These are phyloP conservation scores for Hypoxylon intermedium DNA, from an alignment of 495 filamentous ascomycete genomes.

Conservation along the genomic window DNA sequence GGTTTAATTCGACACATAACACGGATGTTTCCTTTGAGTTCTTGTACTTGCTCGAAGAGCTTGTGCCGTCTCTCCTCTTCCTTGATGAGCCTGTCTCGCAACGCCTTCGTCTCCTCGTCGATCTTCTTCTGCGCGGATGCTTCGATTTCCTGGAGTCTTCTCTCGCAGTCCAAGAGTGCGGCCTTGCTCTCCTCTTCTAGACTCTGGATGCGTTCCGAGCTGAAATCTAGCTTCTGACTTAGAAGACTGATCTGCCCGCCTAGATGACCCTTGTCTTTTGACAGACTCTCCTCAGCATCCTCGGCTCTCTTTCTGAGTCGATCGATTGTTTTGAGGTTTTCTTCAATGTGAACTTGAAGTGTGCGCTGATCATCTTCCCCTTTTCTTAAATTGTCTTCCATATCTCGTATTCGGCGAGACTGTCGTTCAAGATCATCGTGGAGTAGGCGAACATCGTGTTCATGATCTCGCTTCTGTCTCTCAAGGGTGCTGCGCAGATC, in stretches of 20 bases:
- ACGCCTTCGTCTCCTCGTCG: conserved; percentile 32
- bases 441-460: conserved; percentile 35
- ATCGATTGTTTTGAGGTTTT: conserved; percentile 42
- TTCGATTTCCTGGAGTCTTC: conserved; percentile 49
- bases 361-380: conserved; percentile 25
- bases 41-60: conserved; percentile 96
- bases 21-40: conserved; percentile 98
- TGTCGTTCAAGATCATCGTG: conserved; percentile 33
- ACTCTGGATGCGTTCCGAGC: conserved; percentile 46
- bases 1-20: conserved; percentile 98
- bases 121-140: conserved; percentile 41
- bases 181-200: conserved; percentile 77
- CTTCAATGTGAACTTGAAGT: conserved; percentile 38
- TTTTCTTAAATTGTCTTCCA: conserved; percentile 34
- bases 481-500: conserved; percentile 36
- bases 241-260: conserved; percentile 43
- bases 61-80: conserved; percentile 92
- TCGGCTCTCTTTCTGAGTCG: conserved; percentile 41
- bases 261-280: conserved; percentile 44
- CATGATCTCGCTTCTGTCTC: conserved; percentile 42
- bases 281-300: conserved; percentile 43
- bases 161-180: conserved; percentile 53
- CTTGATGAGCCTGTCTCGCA: conserved; percentile 80
- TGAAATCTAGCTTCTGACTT: conserved; percentile 40
- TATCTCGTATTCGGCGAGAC: conserved; percentile 20